These are phyloP conservation scores for Westerdykella sp. DNA, from an alignment of 2,329 filamentous ascomycete species.

Conservation along the genomic window DNA sequence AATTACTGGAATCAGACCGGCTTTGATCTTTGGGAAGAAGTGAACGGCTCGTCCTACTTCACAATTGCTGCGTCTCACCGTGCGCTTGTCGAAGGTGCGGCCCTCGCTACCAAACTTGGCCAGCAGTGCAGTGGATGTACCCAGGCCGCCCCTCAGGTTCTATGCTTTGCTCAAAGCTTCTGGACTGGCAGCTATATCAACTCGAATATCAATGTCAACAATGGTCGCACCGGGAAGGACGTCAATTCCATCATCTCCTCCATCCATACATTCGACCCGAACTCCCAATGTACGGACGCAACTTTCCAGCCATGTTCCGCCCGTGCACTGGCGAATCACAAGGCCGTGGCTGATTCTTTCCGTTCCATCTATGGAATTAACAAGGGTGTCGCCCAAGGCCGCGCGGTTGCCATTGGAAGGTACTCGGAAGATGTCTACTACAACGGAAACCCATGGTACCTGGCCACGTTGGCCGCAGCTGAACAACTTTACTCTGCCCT, in stretches of 20 bases:
- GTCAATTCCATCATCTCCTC: constrained; percentile 57
- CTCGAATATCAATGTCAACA: constrained; percentile 58
- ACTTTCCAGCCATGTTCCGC: constrained; percentile 73
- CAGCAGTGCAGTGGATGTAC: constrained; percentile 56
- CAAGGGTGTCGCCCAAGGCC: constrained; percentile 53
- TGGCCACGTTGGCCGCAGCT: constrained; percentile 68
- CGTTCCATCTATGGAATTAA: constrained; percentile 65
- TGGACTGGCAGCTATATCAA: constrained; percentile 63
- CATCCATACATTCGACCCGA: constrained; percentile 61
- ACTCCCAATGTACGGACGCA: constrained; percentile 57
- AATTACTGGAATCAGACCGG: constrained; percentile 58
- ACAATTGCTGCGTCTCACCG: constrained; percentile 65
- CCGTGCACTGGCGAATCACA: constrained; percentile 61
- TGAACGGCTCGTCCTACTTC: constrained; percentile 72
- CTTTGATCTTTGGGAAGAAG: constrained; percentile 82
- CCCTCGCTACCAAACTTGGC: constrained; percentile 59
- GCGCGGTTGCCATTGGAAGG: constrained; percentile 46
- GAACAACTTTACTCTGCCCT: constrained; percentile 75
- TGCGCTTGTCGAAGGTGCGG: constrained; percentile 56
- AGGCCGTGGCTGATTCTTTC: constrained; percentile 69
- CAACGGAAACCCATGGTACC: constrained; percentile 71
- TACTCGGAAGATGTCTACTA: constrained; percentile 60
- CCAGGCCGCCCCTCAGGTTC: constrained; percentile 60
- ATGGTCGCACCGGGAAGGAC: constrained; percentile 62
- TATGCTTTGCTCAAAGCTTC: constrained; percentile 69